Evolutionary conservation across 164 flowering plant species (phyloP), one percentile per base, ranked within the genome.

Genomic region (Tinospora cordifolia): DNA sequence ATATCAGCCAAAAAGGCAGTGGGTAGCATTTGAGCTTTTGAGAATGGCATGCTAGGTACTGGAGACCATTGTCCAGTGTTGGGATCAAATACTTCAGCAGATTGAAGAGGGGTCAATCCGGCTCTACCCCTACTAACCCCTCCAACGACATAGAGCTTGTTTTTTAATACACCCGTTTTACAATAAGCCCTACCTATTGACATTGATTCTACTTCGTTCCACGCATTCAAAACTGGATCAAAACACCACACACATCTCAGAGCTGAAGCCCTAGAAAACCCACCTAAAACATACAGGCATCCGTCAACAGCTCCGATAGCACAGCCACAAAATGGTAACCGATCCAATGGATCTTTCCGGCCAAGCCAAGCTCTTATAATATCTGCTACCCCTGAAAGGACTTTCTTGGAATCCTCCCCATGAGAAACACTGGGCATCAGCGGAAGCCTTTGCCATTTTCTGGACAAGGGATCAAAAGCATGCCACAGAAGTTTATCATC

Each of bases 41-140:
- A 80, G 74, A 91, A 91, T 25, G 98, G 92, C 98, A 93, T 93
- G 80, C 87, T 87, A 9, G 97, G 95, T 65, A 90, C 72, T 69
- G 84, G 74, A 13, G 93, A 78, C 97, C 97, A 93, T 39, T 70
- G 3, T 21, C 85, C 88, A 0, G 83, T 77, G n/a, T 27, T 17
- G 1, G 98, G 98, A 72, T 93, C 95, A 78, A 80, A 89, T 12
- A 86, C 92, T 79, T 93, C 97, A 21, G 93, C 98, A 65, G 95
- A 89, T 38, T 88, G 95, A 70, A 93, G 87, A 70, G 98, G 98
- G 41, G 78, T 74, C 62, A 89, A 76, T 44, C 97, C 97, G 58
- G 85, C 95, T 63, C 78, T 87, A 21, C 83, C 84, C 76, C 79
- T 79, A 69, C 80, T 87, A 41, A 93, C 95, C 44, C 97, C 98